Base-by-base conservation (phyloP, 805 yeast genomes). In the Priceomyces castillae region DNA sequence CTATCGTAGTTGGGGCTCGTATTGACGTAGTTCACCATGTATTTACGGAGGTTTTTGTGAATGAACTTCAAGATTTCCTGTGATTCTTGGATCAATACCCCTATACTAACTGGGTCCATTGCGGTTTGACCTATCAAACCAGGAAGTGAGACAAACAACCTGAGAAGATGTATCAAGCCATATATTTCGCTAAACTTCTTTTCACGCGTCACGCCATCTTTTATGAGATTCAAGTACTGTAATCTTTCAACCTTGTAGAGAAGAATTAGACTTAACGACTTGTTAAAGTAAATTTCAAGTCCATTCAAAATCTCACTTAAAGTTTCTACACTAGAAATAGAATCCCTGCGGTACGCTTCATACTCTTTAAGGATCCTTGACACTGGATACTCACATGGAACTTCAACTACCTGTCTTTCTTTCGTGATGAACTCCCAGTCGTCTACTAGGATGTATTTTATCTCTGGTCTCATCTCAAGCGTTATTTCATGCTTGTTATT, bases 381-480 rank as follows among this genome's bases (percentile, higher is more conserved):
- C 1, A 86, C 85, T 0, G 78, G 74, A 2, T 71, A 71, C 28
- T 62, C 63, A 12, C 79, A 69, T 0, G 97, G 97, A 34, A 90
- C 61, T 19, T 75, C 65, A 2, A 87, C 77, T 34, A 89, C 62
- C 59, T 82, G 80, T 40, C 84, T 83, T 52, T 89, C 86, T 53
- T 86, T 86, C 1, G 98, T 90, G 26, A 92, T 76, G 51, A 72
- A 73, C 62, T 92, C 97, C 99, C 98, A 92, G 67, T 92, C 98
- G 60, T 88, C 90, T 1, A 90, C 95, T 30, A 92, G 67, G 2
- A 82, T 54, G 4, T 84, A 68, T 61, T 90, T 90, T 44, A 92
- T 68, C 23, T 73, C 65, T 39, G 81, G 80, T 1, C 92, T 86
- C 6, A 90, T 77, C 11, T 67, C 65, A 12, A 88, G 53, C 36